Base-by-base conservation (phyloP, 2,329 filamentous ascomycete species). In the Paraphaeosphaeria minitans region DNA sequence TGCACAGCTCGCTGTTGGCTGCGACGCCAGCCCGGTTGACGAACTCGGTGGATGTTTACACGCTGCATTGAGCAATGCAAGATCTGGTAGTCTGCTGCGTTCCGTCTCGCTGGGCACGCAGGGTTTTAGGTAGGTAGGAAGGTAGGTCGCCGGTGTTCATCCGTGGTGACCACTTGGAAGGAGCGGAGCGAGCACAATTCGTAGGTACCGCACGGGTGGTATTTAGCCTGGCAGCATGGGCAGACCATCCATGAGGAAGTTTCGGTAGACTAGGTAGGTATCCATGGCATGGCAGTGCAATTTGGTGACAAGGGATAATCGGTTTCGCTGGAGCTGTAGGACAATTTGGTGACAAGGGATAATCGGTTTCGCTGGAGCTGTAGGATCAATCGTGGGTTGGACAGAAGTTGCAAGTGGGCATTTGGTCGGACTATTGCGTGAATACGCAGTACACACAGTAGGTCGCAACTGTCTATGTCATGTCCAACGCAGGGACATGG, bases 21-120 rank as follows among this genome's bases (percentile, higher is more conserved):
- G 61, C 61, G 16, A 54, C 61, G 35, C 62, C 64, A 41, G 66
- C 60, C 33, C 31, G 63, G 49, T 56, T 71, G 61, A 70, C 67
- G 24, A 69, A 68, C 42, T 62, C 59, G 35, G 62, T 71, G 13
- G 68, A 71, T 59, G 54, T 71, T 35, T 70, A 71, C 49, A 50
- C 57, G 19, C 41, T 71, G 56, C 59, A 66, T 43, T 67, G 59
- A 41, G 27, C 12, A 41, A 49, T 61, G 60, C 42, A 16, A 46
- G n/a, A n/a, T n/a, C n/a, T n/a, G n/a, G n/a, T n/a, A n/a, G n/a
- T n/a, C n/a, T 45, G 9, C 6, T 27, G 21, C 41, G 58, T 55
- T 53, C 58, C 41, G 21, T 42, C 24, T 60, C 53, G 48, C 21
- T 42, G 8, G 39, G 16, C 39, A n/a, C 14, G 9, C 21, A 2